Evolutionary conservation across 1,284 basidiomycete species (phyloP).

Genomic region (Bjerkandera adusta): DNA sequence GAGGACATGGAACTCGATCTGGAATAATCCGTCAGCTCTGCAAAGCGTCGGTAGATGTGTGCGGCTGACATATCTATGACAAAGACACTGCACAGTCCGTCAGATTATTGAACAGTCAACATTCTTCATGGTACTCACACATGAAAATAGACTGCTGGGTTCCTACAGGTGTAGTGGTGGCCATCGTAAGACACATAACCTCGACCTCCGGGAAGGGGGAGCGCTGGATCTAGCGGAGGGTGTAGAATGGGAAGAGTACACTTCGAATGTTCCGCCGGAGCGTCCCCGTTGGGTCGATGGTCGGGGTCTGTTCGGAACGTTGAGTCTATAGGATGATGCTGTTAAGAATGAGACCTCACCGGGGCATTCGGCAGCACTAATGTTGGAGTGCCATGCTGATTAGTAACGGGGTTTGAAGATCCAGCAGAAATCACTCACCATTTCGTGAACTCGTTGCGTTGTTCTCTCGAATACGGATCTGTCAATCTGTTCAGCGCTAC

Average conservation of each 20-base stretch:
- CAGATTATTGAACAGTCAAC: background rate
- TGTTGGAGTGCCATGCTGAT: background rate
- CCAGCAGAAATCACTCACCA: conserved; percentile 41
- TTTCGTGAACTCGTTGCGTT: conserved; percentile 50
- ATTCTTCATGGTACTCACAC: conserved; percentile 41
- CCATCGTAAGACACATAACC: conserved; percentile 58
- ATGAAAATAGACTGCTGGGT: conserved; percentile 58
- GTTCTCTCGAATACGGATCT: conserved; percentile 60
- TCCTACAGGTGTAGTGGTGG: conserved; percentile 51
- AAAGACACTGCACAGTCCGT: conserved; percentile 39
- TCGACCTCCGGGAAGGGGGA: conserved; percentile 25
- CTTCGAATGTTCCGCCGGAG: conserved; percentile 47
- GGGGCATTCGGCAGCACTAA: conserved; percentile 52
- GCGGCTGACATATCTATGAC: conserved; percentile 44
- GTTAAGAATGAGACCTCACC: conserved; percentile 32
- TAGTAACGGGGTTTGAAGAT: background rate
- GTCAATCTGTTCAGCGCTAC: background rate
- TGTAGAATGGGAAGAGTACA: conserved; percentile 57
- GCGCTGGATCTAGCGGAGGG: conserved; percentile 32
- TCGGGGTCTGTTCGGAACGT: conserved; percentile 40
- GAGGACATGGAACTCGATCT: conserved; percentile 53
- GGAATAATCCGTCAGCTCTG: background rate
- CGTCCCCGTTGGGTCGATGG: conserved; percentile 39
- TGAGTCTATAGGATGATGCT: background rate
- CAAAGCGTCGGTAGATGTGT: background rate